Percentiles rank a stretch among this genome's conserved stretches.
phyloP scores from a whole-genome alignment of 2,329 filamentous ascomycete species.

The Colletotrichum musae region DNA sequence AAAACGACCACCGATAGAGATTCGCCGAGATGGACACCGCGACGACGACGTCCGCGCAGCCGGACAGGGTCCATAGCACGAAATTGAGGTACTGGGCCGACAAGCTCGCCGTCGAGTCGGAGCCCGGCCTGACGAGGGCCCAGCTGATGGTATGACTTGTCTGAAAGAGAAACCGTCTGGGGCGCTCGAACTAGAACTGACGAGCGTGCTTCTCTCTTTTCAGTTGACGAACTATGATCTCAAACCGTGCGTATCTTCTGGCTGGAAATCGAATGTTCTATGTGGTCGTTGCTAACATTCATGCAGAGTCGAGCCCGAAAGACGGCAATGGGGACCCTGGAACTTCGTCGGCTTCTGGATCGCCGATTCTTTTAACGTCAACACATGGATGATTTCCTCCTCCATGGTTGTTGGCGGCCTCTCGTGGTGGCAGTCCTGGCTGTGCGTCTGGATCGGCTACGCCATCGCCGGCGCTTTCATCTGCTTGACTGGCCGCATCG shows the following conservation, averaged over 20 bases:
- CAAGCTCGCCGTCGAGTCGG: slow-evolving; percentile 80
- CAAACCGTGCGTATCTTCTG: slow-evolving; percentile 62
- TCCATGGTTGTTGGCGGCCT: slow-evolving; percentile 84
- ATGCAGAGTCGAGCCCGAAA: slow-evolving; percentile 76
- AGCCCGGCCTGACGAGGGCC: slow-evolving; percentile 81
- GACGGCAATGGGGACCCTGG: slow-evolving; percentile 87
- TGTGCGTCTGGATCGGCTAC: slow-evolving; percentile 92
- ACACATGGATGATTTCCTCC: slow-evolving; percentile 80
- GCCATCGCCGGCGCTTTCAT: slow-evolving; percentile 82
- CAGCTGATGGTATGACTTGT: slow-evolving; percentile 79
- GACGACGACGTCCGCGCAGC: slow-evolving; percentile 36
- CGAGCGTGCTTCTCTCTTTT: slow-evolving; percentile 4
- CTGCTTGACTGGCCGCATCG: slow-evolving; percentile 84
- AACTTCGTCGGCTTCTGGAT: slow-evolving; percentile 94
- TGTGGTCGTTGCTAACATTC: slow-evolving; percentile 1
- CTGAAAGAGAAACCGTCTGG: background rate
- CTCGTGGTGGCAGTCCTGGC: slow-evolving; percentile 92
- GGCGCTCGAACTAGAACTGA: background rate
- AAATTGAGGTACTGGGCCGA: slow-evolving; percentile 61
- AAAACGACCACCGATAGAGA: background rate
- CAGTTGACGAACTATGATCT: slow-evolving; percentile 87
- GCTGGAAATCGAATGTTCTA: background rate
- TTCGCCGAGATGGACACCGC: slow-evolving; percentile 32
- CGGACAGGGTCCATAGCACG: slow-evolving; percentile 49
- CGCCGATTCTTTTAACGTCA: slow-evolving; percentile 89